Conservation (phyloP, 441 rosid species). For the Metrosideros polymorpha region DNA sequence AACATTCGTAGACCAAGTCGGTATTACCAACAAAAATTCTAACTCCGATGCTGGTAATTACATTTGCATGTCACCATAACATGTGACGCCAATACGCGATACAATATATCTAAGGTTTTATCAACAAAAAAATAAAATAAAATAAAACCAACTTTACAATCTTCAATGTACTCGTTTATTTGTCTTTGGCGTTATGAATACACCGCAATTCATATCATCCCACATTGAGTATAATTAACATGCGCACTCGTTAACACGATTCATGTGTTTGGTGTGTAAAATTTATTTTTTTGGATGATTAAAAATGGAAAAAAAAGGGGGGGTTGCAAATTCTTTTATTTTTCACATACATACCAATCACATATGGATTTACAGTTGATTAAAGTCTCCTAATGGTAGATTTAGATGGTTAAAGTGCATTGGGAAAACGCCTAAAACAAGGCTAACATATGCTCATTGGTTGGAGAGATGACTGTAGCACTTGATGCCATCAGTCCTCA, state of each 20-base stretch:
- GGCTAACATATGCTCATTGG: too few species aligned
- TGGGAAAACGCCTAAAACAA: too few species aligned
- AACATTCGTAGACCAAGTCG: not conserved
- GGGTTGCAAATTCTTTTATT: too few species aligned
- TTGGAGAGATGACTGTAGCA: not conserved
- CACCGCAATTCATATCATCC: not conserved
- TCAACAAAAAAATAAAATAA: not conserved
- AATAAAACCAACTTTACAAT: not conserved
- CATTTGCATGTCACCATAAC: not conserved
- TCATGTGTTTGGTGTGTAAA: not conserved
- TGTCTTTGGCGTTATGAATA: accelerated
- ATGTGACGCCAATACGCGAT: not conserved
- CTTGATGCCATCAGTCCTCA: not conserved
- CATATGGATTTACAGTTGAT: accelerated
- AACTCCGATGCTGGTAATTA: not conserved
- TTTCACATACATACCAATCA: accelerated
- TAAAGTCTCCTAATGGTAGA: not conserved
- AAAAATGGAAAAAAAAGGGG: not conserved
- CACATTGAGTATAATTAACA: accelerated
- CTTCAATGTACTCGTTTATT: not conserved
- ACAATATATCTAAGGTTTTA: not conserved
- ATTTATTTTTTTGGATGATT: not conserved
- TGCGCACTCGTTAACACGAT: accelerated
- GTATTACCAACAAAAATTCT: not conserved
- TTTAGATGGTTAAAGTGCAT: not conserved